A percentile compares a stretch with the other conserved stretches of the same genome.
Evolutionary conservation across 495 filamentous ascomycete species (phyloP).

Genomic region (Penicillium pulvis): DNA sequence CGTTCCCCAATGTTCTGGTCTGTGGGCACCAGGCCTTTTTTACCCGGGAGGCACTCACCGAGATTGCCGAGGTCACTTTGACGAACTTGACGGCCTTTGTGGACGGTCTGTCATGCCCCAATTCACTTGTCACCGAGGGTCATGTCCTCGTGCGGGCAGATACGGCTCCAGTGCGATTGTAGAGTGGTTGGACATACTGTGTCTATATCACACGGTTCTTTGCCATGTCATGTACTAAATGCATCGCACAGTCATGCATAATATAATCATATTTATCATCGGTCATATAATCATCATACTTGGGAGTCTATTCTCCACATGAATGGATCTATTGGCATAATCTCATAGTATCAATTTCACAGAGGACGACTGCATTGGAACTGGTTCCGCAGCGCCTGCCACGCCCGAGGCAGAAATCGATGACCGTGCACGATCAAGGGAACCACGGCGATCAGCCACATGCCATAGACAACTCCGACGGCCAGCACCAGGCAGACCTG

Average conservation of each 20-base stretch:
- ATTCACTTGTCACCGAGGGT: conserved; percentile 39
- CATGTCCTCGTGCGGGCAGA: conserved; percentile 32
- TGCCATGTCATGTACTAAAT: background rate
- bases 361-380: conserved; percentile 19
- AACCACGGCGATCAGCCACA: conserved; percentile 42
- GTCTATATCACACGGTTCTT: no score
- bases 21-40: conserved; percentile 74
- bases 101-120: conserved; percentile 28
- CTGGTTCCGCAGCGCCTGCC: conserved; percentile 22
- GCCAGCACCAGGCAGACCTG: conserved; percentile 27
- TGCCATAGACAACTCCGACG: conserved; percentile 32
- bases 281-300: background rate
- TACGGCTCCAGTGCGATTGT: conserved; percentile 40
- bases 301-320: no score
- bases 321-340: no score
- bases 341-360: conserved; percentile 8
- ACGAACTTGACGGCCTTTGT: conserved; percentile 49
- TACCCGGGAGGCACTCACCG: conserved; percentile 63
- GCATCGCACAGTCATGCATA: background rate
- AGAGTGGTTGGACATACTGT: background rate
- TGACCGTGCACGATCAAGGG: conserved; percentile 40
- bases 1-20: conserved; percentile 69
- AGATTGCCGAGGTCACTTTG: conserved; percentile 65
- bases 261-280: background rate
- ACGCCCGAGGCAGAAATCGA: conserved; percentile 29